Base-by-base conservation (phyloP, 768 basidiomycete genomes). In the Lactarius tabidus region DNA sequence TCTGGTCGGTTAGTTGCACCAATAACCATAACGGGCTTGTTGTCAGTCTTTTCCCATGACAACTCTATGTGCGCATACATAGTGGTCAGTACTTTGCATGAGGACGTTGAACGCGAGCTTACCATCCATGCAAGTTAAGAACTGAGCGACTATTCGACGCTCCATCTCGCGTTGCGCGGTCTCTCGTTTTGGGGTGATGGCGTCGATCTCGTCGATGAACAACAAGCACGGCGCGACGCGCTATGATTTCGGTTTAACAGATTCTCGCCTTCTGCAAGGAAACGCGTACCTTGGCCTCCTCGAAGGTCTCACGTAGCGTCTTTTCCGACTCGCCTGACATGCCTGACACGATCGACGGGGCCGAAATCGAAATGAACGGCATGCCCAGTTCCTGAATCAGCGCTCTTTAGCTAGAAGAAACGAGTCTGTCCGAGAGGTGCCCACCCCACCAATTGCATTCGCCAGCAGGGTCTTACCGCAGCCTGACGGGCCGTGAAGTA, bases 281-380 rank as follows among this genome's bases (percentile, higher is more conserved):
- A 23, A 26, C 41, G 74, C 79, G 6, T 35, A 93, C 94, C 78
- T 93, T 95, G 7, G 97, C 97, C 75, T 98, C 96, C 35, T 97
- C 96, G 72, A 99, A 99, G 0, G 93, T 95, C 72, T 98, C 96
- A 51, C 97, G 79, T 6, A 99, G 78, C 0, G 94, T 95, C 79
- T 96, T 98, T 74, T 99, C 97, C 0, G 93, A 95, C 75, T 99
- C 97, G 54, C 97, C 97, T 0, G 94, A 97, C 94, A 98, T 97
- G 1, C 97, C 96, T 2, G 92, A 95, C 9, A 99, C 94, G 64
- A 99, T 90, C 0, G 92, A 93, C 0, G 97, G 97, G 0, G 96
- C 96, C 3, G 96, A 96, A 66, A 99, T 87, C 58, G 79, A 91
- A 69, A 99, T 95, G 73, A 99, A 98, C 0, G 96, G 95, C 2